A percentile compares a stretch with the other conserved stretches of the same genome.
These are phyloP conservation scores for Aspergillus chevalieri DNA, from an alignment of 2,329 filamentous ascomycete species.

Conservation along the genomic window DNA sequence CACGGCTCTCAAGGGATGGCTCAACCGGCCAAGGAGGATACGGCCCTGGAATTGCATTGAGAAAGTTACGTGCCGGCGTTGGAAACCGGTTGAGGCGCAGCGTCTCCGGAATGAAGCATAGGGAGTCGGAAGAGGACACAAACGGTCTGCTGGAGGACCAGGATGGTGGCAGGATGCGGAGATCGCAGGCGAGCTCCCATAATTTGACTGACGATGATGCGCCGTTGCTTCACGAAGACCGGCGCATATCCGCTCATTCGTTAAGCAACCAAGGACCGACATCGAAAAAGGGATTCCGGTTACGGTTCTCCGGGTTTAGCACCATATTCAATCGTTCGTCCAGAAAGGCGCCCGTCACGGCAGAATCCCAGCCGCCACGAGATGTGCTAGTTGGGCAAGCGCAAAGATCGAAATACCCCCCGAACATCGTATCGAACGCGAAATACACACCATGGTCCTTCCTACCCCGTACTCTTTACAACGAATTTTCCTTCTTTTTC, in stretches of 20 bases:
- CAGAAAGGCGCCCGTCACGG: conserved; percentile 38
- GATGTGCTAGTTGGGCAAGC: conserved; percentile 67
- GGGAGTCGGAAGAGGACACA: conserved; percentile 54
- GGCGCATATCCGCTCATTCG: conserved; percentile 34
- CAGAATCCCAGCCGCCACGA: conserved; percentile 52
- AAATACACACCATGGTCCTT: conserved; percentile 97
- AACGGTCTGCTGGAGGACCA: conserved; percentile 61
- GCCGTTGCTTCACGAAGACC: conserved; percentile 57
- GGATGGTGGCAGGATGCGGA: conserved; percentile 49
- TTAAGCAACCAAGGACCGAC: conserved; percentile 32
- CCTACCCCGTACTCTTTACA: conserved; percentile 88
- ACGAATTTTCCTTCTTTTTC: conserved; percentile 99
- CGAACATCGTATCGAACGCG: conserved; percentile 89
- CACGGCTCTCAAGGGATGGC: conserved; percentile 24
- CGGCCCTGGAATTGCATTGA: conserved; percentile 38
- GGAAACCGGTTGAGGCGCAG: conserved; percentile 36
- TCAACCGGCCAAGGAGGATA: conserved; percentile 20
- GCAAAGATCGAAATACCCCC: conserved; percentile 72
- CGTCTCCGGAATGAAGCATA: conserved; percentile 35
- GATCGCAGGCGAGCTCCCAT: conserved; percentile 55
- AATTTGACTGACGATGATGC: conserved; percentile 61
- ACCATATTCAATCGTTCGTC: conserved; percentile 16
- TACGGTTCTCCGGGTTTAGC: conserved; percentile 56
- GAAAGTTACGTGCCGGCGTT: conserved; percentile 48
- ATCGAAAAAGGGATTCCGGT: conserved; percentile 45